Percentiles rank a stretch among this genome's conserved stretches.
These are phyloP conservation scores for Colletotrichum lentis DNA, from an alignment of 2,329 filamentous ascomycete species.

Conservation along the genomic window DNA sequence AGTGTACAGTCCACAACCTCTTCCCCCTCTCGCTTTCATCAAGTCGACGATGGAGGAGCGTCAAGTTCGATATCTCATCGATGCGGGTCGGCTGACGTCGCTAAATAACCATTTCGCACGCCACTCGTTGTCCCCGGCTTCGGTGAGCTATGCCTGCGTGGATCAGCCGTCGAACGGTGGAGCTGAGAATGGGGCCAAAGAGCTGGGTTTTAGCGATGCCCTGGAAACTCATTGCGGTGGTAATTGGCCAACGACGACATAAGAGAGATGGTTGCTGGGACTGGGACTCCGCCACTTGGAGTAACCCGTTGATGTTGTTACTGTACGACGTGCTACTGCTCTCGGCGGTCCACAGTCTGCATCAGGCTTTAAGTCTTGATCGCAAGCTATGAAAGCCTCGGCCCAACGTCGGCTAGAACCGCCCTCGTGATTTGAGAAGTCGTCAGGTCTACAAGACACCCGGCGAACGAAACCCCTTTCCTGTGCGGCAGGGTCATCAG, in stretches of 20 bases:
- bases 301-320: background rate
- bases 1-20: background rate
- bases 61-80: constrained; percentile 17
- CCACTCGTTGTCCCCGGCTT: constrained; percentile 21
- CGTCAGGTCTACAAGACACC: constrained; percentile 20
- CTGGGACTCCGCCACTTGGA: background rate
- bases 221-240: background rate
- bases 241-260: background rate
- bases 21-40: background rate
- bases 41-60: background rate
- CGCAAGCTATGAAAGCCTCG: constrained; percentile 14
- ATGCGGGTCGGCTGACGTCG: constrained; percentile 19
- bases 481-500: background rate
- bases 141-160: constrained; percentile 27
- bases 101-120: constrained; percentile 1
- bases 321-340: background rate
- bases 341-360: background rate
- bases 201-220: background rate
- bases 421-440: constrained; percentile 3
- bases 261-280: background rate
- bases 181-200: background rate
- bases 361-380: background rate
- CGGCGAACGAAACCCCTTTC: background rate
- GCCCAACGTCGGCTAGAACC: constrained; percentile 4
- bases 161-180: constrained; percentile 19